These are phyloP conservation scores for Annulohypoxylon stygium DNA, from an alignment of 495 filamentous ascomycete species.

Conservation along the genomic window DNA sequence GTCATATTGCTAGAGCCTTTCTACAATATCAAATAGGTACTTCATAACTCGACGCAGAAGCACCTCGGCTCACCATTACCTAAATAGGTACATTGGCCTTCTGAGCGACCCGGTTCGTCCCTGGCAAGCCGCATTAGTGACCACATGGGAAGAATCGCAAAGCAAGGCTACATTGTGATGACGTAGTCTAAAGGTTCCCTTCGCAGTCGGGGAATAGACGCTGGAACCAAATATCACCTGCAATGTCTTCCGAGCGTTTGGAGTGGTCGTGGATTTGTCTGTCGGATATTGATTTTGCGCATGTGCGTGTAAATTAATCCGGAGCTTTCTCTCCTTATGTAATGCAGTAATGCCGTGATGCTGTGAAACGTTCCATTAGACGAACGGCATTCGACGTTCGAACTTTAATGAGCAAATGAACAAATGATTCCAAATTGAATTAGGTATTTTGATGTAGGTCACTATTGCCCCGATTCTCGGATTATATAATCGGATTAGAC, in stretches of 20 bases:
- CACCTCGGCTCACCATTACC: slow-evolving; percentile 38
- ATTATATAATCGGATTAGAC: background rate
- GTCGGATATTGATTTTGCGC: background rate
- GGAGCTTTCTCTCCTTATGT: slow-evolving; percentile 33
- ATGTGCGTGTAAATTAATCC: slow-evolving; percentile 14
- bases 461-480: background rate
- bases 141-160: background rate
- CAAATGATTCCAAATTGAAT: background rate
- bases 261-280: slow-evolving; percentile 6
- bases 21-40: slow-evolving; percentile 12
- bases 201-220: slow-evolving; percentile 23
- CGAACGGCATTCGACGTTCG: background rate
- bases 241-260: slow-evolving; percentile 24
- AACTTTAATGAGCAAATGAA: background rate
- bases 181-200: slow-evolving; percentile 20
- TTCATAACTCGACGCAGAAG: slow-evolving; percentile 23
- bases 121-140: slow-evolving; percentile 6
- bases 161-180: slow-evolving; percentile 22
- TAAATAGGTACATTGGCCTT: slow-evolving; percentile 35
- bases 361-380: slow-evolving; percentile 7
- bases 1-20: slow-evolving; percentile 3
- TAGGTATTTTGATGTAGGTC: no score
- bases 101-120: background rate
- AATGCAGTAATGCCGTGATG: background rate
- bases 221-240: slow-evolving; percentile 1